Percentiles rank a stretch among this genome's conserved stretches.
Conservation (phyloP, 192 early-diverging fungal genomes). For the Spizellomyces punctatus region DNA sequence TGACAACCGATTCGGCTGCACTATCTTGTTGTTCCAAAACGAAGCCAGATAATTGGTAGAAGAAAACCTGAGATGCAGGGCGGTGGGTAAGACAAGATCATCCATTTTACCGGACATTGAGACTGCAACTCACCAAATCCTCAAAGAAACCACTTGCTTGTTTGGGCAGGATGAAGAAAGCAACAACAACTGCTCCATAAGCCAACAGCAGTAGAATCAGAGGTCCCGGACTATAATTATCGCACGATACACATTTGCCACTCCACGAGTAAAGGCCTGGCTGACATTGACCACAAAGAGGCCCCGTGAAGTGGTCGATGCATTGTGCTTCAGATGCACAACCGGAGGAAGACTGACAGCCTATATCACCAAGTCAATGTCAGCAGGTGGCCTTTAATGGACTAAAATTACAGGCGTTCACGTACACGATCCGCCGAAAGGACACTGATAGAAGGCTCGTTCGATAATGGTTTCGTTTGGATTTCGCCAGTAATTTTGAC, state of each 20-base stretch:
- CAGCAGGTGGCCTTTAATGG: too few species aligned
- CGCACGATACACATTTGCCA: not conserved
- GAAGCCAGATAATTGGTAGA: not conserved
- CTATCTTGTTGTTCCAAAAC: not conserved
- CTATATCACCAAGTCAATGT: not conserved
- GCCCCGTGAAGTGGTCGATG: not conserved
- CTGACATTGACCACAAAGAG: not conserved
- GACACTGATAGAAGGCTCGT: not conserved
- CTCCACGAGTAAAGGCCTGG: not conserved
- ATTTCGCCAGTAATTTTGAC: not conserved
- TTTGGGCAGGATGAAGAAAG: not conserved
- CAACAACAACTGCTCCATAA: not conserved
- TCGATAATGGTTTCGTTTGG: not conserved
- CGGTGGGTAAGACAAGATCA: too few species aligned
- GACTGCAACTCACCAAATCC: not conserved
- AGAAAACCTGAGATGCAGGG: not conserved
- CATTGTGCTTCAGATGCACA: not conserved
- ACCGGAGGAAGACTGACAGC: not conserved
- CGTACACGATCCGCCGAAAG: conserved; percentile 1
- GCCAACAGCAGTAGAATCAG: not conserved
- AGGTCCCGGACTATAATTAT: not conserved
- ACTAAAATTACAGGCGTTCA: not conserved
- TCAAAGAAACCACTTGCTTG: conserved; percentile 1
- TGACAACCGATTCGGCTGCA: not conserved
- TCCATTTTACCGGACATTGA: too few species aligned